A percentile compares a stretch with the other conserved stretches of the same genome.
Evolutionary conservation across 2,329 filamentous ascomycete genomes (phyloP).

Genomic region (Phialocephala sp.): DNA sequence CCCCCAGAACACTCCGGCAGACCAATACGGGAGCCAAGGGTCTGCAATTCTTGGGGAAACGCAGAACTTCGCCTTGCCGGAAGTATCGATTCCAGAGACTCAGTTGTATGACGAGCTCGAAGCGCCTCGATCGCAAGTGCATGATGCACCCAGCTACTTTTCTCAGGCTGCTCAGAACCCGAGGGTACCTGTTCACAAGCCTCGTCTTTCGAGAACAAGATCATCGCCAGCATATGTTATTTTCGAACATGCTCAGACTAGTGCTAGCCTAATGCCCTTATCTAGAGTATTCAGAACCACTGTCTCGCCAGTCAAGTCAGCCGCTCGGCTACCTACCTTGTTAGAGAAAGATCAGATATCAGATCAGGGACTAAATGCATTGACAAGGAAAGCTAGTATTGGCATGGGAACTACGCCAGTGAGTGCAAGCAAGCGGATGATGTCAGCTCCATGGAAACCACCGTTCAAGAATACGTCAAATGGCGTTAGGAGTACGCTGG

Average conservation of each 20-base stretch:
- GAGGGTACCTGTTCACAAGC: background rate
- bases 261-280: background rate
- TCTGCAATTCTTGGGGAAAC: conserved; percentile 18
- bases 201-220: background rate
- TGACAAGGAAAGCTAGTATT: conserved; percentile 23
- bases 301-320: background rate
- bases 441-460: conserved; percentile 3
- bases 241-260: background rate
- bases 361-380: conserved; percentile 4
- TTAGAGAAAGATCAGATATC: background rate
- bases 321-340: background rate
- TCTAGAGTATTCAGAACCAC: background rate
- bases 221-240: conserved; percentile 1
- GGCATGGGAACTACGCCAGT: conserved; percentile 22
- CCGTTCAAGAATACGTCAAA: conserved; percentile 14
- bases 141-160: conserved; percentile 22
- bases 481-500: background rate
- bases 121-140: conserved; percentile 13
- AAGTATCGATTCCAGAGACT: conserved; percentile 16
- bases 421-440: conserved; percentile 14
- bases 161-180: conserved; percentile 20
- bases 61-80: conserved; percentile 11
- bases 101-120: conserved; percentile 11
- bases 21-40: conserved; percentile 7
- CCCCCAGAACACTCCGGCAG: background rate